A percentile compares a stretch with the other conserved stretches of the same genome.
Evolutionary conservation across 1,284 basidiomycete species (phyloP).

Genomic region (Rhodofomes roseus): DNA sequence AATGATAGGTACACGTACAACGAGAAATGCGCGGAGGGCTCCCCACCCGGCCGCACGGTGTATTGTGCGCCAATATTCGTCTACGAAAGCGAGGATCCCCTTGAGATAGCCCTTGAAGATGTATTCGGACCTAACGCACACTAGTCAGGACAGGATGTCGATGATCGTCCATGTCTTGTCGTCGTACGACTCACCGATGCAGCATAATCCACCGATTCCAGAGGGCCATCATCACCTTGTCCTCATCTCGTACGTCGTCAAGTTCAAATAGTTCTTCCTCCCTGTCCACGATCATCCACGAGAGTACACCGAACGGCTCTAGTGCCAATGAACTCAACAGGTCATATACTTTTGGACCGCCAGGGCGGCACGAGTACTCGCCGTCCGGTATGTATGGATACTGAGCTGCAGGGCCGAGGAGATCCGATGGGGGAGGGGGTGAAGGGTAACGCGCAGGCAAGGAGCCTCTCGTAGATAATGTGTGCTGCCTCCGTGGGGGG

Average conservation of each 20-base stretch:
- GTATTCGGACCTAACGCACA: constrained; percentile 40
- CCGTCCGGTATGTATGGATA: constrained; percentile 48
- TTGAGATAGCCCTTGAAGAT: constrained; percentile 46
- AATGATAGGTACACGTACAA: constrained; percentile 37
- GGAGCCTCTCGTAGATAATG: constrained; percentile 15
- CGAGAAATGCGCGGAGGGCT: constrained; percentile 56
- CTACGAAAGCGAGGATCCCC: constrained; percentile 51
- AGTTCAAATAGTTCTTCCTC: constrained; percentile 72
- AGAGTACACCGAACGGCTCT: constrained; percentile 56
- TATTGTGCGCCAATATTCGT: constrained; percentile 60
- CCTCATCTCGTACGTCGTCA: constrained; percentile 64
- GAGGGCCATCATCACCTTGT: constrained; percentile 71
- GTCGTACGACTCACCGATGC: constrained; percentile 42
- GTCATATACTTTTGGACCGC: constrained; percentile 62
- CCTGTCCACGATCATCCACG: constrained; percentile 61
- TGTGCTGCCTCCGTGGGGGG: neutral
- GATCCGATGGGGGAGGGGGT: constrained; percentile 39
- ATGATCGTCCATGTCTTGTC: neutral
- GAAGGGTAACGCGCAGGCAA: constrained; percentile 31
- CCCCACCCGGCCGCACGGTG: constrained; percentile 64
- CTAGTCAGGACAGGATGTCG: neutral
- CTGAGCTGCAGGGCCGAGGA: constrained; percentile 48
- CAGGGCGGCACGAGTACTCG: constrained; percentile 58
- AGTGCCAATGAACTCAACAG: constrained; percentile 54
- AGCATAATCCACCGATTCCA: constrained; percentile 73